These are phyloP conservation scores for Silene conica DNA, from an alignment of 148 eudicot genomes.

Conservation along the genomic window DNA sequence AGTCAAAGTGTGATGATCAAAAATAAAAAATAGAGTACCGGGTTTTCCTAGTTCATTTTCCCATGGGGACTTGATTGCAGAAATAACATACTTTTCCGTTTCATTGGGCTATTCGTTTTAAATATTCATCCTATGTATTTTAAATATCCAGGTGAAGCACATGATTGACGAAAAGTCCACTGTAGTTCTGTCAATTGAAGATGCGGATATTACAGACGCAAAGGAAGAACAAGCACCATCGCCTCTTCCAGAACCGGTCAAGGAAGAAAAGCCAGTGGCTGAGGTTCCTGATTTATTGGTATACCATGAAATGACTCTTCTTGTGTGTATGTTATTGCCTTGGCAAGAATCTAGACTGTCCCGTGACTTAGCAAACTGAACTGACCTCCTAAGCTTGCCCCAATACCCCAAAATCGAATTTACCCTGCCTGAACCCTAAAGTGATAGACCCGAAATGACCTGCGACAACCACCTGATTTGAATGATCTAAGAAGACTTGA, in stretches of 20 bases:
- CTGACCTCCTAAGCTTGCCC: not conserved
- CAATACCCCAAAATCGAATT: not conserved
- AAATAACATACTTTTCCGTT: too few species aligned
- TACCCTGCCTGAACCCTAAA: not conserved
- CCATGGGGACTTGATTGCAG: too few species aligned
- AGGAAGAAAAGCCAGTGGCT: slow-evolving; percentile 53
- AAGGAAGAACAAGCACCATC: slow-evolving; percentile 57
- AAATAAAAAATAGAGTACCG: too few species aligned
- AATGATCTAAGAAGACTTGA: not conserved
- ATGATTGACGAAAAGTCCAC: slow-evolving; percentile 49
- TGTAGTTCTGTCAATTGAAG: slow-evolving; percentile 54
- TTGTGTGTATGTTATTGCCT: slow-evolving; percentile 6
- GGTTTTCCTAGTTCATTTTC: too few species aligned
- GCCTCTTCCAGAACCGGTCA: slow-evolving; percentile 59
- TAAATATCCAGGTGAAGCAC: slow-evolving; percentile 42
- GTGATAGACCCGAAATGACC: not conserved
- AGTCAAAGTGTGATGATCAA: too few species aligned
- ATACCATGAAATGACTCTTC: slow-evolving; percentile 16
- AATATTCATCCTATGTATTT: slow-evolving; percentile 14
- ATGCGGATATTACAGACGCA: slow-evolving; percentile 49
- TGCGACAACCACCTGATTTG: not conserved
- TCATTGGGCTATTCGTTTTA: too few species aligned
- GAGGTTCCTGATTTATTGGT: slow-evolving; percentile 90
- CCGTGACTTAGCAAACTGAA: not conserved
- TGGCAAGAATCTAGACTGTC: not conserved